Base-by-base conservation (phyloP, 805 yeast species). In the Yarrowia yakushimensis region DNA sequence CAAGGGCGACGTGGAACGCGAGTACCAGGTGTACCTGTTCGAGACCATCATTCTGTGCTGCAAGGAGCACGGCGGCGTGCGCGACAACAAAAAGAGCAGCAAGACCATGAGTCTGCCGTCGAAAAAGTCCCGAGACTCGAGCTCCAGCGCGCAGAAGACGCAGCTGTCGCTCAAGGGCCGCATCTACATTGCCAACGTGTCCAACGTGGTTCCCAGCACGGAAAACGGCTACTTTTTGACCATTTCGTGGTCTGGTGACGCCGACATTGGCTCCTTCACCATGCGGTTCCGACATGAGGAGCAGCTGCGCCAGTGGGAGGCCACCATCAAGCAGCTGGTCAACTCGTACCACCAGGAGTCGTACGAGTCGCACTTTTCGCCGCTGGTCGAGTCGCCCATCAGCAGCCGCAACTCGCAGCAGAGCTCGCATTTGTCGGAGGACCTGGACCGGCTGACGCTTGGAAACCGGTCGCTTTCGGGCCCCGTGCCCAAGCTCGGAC, bases 21-120 rank as follows among this genome's bases (percentile, higher is more conserved):
- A 92, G 69, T 93, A 90, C 72, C 87, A 87, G 70, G 91, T 96
- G 20, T 94, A 90, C 69, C 78, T 94, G 20, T 93, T 94, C 73
- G 97, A 94, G 71, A 81, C 80, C 65, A 82, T 83, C 64, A 77
- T 85, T 17, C 76, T 85, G 36, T 78, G 85, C 65, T 88, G 89
- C 74, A 85, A 85, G 68, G 91, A 86, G 69, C 75, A 80, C 27
- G 64, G 70, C 8, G 73, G 76, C 9, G 71, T 78, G 80, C 43
- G 81, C 66, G 52, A 27, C 12, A 30, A 8, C 42, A 50, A 25
- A 22, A 84, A 82, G 70, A 17, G 25, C 28, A 28, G 39, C 17
- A 77, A 82, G 50, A 73, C 81, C 8, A 74, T 70, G 60, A 71
- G 84, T 37, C 72, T 82, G 18, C 75, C 80, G 52, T 43, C 33